Evolutionary conservation across 768 basidiomycete species (phyloP), one percentile per base, ranked within the genome.

Genomic region (Termitomyces sp.): DNA sequence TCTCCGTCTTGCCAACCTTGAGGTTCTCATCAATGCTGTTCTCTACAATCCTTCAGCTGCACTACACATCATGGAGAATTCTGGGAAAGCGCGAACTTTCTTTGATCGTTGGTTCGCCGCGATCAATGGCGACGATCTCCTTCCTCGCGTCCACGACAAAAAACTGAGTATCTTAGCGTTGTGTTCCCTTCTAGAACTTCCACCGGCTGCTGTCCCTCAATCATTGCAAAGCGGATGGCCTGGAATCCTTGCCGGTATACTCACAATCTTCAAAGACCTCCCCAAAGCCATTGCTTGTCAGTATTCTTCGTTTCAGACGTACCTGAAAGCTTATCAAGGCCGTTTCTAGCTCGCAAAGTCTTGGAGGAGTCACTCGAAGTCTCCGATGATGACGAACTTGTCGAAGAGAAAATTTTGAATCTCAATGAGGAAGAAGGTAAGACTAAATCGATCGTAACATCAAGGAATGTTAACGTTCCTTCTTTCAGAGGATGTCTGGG

Each of bases 61-160:
- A 2, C 78, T 95, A 44, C 86, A 85, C 59, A 68, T 92, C 55
- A 88, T 95, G 77, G 89, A 91, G 66, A 70, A 62, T 33, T 72
- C 84, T 0, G 85, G 85, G n/a, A 74, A 78, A 38, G 80, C 88
- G 0, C 84, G 87, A 38, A 66, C 70, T n/a, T 92, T 95, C 78
- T 93, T 95, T 67, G 84, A 91, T 66, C 80, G 76, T 61, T 95
- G 92, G 92, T 94, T 94, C 67, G 79, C 71, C 11, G 83, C 84
- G 11, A 88, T 93, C 70, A 85, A 84, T 57, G 72, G 73, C 51
- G 76, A 78, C 33, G 75, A 69, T 26, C 79, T 77, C 49, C 79
- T 94, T 36, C 90, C 91, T 13, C 83, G 92, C 20, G 92, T 96
- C 45, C 92, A 96, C 67, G 92, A 95, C 73, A 93, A 94, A 80